Base-by-base conservation (phyloP, 495 filamentous ascomycete genomes). In the Penicillium arizonense region DNA sequence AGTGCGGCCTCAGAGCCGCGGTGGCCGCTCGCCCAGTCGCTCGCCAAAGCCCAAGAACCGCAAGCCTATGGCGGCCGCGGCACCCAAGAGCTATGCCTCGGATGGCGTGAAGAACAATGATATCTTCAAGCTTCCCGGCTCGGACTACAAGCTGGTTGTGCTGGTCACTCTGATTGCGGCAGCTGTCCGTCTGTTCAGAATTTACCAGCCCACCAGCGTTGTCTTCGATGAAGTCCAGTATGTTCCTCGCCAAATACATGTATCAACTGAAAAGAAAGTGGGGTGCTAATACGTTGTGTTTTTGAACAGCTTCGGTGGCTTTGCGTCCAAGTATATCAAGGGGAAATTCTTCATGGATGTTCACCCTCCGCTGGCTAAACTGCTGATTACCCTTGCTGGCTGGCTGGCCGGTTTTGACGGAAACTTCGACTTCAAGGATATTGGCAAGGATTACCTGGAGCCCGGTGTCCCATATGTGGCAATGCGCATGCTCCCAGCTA, bases 201-300 rank as follows among this genome's bases (percentile, higher is more conserved):
- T 97, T 72, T 96, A 95, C 70, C 91, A 97, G 67, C 94, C 94
- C 38, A 87, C 84, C 57, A 97, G 92, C 62, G 94, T 98, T 34
- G 94, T 98, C 42, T 98, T 98, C 68, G 94, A 98, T 66, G 94
- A 98, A 80, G 94, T 98, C 69, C 94, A 98, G 92, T 97, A 85
- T 61, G 88, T 77, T 47, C 55, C 30, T 10, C 21, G 10, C 28
- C 30, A 28, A 47, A 20, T 28, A 26, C 24, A 12, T 28, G 20
- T n/a, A 12, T 47, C 2, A 18, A 57, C 24, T 40, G 40, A 18
- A 21, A 43, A 23, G 3, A 40, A 16, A 32, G 18, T 23, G 28
- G 28, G 33, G 49, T 18, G 58, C 56, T 48, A 41, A 44, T 33
- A 1, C 37, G 18, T 18, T 18, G 1, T 26, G 1, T 36, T 16